Percentiles rank a stretch among this genome's conserved stretches.
These are phyloP conservation scores for Fragilariopsis cylindrus DNA, from an alignment of 108 stramenopile genomes.

Conservation along the genomic window DNA sequence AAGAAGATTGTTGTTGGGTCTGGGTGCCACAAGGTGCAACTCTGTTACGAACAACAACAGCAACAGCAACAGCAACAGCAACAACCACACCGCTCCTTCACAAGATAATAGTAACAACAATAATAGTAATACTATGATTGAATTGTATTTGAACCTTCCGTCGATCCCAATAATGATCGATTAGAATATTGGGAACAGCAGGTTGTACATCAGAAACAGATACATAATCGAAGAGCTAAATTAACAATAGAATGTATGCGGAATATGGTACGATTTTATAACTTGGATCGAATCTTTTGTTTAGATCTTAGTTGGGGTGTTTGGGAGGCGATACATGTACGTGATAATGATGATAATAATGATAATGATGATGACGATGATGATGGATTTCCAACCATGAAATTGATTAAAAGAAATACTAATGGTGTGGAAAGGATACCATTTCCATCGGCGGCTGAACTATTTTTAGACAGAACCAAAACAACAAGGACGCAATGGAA, in stretches of 20 bases:
- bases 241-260: neutral
- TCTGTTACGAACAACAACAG: neutral
- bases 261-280: neutral
- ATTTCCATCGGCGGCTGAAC: neutral
- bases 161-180: neutral
- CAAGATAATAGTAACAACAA: neutral
- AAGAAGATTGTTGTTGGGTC: neutral
- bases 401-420: neutral
- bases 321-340: neutral
- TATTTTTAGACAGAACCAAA: neutral
- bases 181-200: neutral
- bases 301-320: neutral
- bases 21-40: neutral
- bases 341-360: neutral
- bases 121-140: neutral
- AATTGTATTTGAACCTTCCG: neutral
- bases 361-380: neutral
- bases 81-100: no score
- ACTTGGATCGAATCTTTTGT: slow-evolving; percentile 1
- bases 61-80: neutral
- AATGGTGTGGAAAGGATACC: neutral
- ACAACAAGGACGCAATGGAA: neutral
- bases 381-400: neutral
- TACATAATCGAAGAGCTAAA: neutral
- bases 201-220: neutral